A percentile compares a stretch with the other conserved stretches of the same genome.
phyloP scores from a whole-genome alignment of 805 yeast genomes.

The Metschnikowia colocasiae region DNA sequence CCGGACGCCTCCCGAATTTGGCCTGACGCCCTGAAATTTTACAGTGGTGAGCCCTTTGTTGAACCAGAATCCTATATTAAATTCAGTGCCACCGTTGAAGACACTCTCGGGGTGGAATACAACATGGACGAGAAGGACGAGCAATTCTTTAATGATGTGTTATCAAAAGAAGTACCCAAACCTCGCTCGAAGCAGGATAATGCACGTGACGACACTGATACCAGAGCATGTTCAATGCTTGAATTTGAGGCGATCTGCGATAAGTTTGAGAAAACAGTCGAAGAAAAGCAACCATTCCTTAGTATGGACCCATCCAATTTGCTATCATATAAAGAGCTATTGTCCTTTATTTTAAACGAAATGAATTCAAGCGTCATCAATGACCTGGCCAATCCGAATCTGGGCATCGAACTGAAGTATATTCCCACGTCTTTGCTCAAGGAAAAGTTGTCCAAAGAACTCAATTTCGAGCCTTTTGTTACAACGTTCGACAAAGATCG shows the following conservation, averaged over 20 bases:
- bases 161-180: constrained; percentile 37
- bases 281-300: constrained; percentile 83
- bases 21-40: constrained; percentile 72
- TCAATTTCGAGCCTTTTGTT: constrained; percentile 51
- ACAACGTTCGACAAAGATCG: constrained; percentile 55
- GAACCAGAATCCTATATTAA: constrained; percentile 81
- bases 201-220: constrained; percentile 13
- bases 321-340: constrained; percentile 64
- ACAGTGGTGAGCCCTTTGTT: constrained; percentile 54
- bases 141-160: constrained; percentile 46
- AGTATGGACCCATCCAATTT: constrained; percentile 81
- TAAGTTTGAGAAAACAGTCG: constrained; percentile 67
- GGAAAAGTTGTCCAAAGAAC: constrained; percentile 51
- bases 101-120: constrained; percentile 80
- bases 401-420: constrained; percentile 30
- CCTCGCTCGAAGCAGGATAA: constrained; percentile 13
- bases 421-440: constrained; percentile 57
- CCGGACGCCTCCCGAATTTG: constrained; percentile 89
- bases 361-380: constrained; percentile 25
- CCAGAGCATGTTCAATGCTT: constrained; percentile 57
- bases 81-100: constrained; percentile 94
- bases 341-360: constrained; percentile 43
- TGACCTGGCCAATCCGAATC: constrained; percentile 22
- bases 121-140: constrained; percentile 90
- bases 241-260: constrained; percentile 82